Percentiles rank a stretch among this genome's conserved stretches.
Conservation (phyloP, 2,329 filamentous ascomycete species). For the Leptodontidium sp. region DNA sequence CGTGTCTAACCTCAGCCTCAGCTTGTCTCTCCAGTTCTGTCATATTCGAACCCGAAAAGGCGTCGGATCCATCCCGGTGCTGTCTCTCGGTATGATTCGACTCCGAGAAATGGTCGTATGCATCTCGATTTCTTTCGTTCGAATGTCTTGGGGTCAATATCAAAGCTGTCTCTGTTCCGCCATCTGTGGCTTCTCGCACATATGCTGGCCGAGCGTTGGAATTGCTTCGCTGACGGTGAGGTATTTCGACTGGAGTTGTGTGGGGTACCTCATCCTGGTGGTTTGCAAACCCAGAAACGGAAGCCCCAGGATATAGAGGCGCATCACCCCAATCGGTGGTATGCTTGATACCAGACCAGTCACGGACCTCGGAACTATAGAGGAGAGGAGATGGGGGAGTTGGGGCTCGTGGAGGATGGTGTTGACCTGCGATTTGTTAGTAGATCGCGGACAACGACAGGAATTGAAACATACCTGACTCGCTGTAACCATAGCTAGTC, state of each 20-base stretch:
- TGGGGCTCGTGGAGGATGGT: slow-evolving; percentile 27
- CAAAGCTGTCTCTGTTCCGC: slow-evolving; percentile 16
- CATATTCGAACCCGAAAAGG: slow-evolving; percentile 17
- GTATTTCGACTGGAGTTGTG: neutral
- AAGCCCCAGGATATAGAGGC: slow-evolving; percentile 14
- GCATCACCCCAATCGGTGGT: slow-evolving; percentile 15
- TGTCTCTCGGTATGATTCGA: neutral
- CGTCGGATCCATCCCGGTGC: neutral
- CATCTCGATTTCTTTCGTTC: neutral
- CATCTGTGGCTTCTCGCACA: slow-evolving; percentile 17
- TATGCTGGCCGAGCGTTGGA: slow-evolving; percentile 22
- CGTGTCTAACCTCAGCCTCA: slow-evolving; percentile 26
- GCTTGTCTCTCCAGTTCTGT: slow-evolving; percentile 21
- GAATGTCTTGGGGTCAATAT: slow-evolving; percentile 13
- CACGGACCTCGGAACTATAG: neutral
- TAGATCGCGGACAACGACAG: neutral
- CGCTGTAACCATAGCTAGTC: slow-evolving; percentile 9
- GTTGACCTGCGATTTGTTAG: slow-evolving; percentile 22
- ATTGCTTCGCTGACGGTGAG: slow-evolving; percentile 7
- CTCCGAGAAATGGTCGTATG: neutral
- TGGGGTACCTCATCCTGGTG: neutral
- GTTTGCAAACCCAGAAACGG: slow-evolving; percentile 2
- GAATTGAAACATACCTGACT: neutral
- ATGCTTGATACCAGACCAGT: slow-evolving; percentile 2
- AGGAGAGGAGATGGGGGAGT: slow-evolving; percentile 26